phyloP scores from a whole-genome alignment of 352 stramenopile species.

The Phytophthora vignae region DNA sequence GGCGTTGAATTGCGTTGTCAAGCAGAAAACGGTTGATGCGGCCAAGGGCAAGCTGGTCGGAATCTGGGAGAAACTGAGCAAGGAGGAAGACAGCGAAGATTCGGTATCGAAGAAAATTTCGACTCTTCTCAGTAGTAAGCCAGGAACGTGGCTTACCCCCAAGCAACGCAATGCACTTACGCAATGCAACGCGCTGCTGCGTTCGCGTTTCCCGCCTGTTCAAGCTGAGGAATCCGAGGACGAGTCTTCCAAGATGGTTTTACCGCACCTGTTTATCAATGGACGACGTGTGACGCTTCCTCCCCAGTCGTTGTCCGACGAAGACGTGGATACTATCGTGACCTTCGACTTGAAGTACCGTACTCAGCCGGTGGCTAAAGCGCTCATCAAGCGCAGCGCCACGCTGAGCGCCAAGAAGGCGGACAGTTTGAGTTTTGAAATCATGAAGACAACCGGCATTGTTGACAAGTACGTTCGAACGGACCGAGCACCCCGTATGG shows the following conservation, averaged over 20 bases:
- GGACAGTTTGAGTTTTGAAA: slow-evolving; percentile 66
- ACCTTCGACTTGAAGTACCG: slow-evolving; percentile 78
- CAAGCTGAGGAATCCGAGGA: slow-evolving; percentile 29
- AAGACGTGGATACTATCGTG: slow-evolving; percentile 73
- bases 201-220: slow-evolving; percentile 39
- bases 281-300: slow-evolving; percentile 70
- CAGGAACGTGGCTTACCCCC: slow-evolving; percentile 31
- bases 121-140: slow-evolving; percentile 29
- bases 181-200: slow-evolving; percentile 56
- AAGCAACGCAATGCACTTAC: slow-evolving; percentile 38
- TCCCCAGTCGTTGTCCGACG: slow-evolving; percentile 54
- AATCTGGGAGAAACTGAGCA: slow-evolving; percentile 45
- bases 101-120: slow-evolving; percentile 33
- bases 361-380: slow-evolving; percentile 72
- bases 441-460: slow-evolving; percentile 82
- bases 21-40: slow-evolving; percentile 58
- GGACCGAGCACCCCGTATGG: slow-evolving; percentile 46
- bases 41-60: slow-evolving; percentile 59
- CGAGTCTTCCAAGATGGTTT: slow-evolving; percentile 16
- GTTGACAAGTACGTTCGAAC: slow-evolving; percentile 80
- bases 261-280: slow-evolving; percentile 75
- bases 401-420: slow-evolving; percentile 59
- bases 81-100: slow-evolving; percentile 31
- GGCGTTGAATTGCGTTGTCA: slow-evolving; percentile 60
- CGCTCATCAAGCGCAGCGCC: slow-evolving; percentile 69